phyloP scores from a whole-genome alignment of 2,329 filamentous ascomycete genomes.

The Bipolaris sorokiniana region DNA sequence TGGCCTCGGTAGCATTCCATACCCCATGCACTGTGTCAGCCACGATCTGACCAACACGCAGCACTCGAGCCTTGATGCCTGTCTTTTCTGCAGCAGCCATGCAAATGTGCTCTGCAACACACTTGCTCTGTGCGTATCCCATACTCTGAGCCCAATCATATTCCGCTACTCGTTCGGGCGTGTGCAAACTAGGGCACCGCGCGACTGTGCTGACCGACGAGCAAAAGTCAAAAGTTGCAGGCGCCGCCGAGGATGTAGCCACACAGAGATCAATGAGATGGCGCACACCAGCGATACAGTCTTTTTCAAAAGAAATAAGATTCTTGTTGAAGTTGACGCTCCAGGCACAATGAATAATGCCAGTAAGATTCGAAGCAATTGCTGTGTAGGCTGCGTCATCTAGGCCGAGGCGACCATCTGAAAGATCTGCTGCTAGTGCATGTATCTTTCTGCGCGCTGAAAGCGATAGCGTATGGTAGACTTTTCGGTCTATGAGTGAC shows the following conservation, averaged over 20 bases:
- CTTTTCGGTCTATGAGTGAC: slow-evolving; percentile 47
- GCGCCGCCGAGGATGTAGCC: slow-evolving; percentile 36
- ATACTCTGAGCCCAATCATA: slow-evolving; percentile 55
- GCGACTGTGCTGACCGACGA: slow-evolving; percentile 55
- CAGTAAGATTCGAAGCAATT: slow-evolving; percentile 39
- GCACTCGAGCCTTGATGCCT: slow-evolving; percentile 31
- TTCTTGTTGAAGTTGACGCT: slow-evolving; percentile 63
- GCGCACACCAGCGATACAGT: slow-evolving; percentile 53
- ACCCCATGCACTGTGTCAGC: slow-evolving; percentile 55
- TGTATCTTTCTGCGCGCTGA: slow-evolving; percentile 37
- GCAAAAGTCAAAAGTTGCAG: slow-evolving; percentile 54
- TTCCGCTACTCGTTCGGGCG: slow-evolving; percentile 38
- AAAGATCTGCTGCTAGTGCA: slow-evolving; percentile 50
- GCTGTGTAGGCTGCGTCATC: slow-evolving; percentile 20
- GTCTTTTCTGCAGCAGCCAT: slow-evolving; percentile 22
- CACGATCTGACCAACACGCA: slow-evolving; percentile 54
- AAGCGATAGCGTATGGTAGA: slow-evolving; percentile 41
- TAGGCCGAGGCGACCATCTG: slow-evolving; percentile 51
- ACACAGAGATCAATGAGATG: slow-evolving; percentile 54
- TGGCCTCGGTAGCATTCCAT: slow-evolving; percentile 59
- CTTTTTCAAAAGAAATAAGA: slow-evolving; percentile 57
- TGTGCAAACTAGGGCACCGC: slow-evolving; percentile 40
- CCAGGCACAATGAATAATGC: slow-evolving; percentile 61
- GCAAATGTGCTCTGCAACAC: slow-evolving; percentile 55
- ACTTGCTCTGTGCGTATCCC: slow-evolving; percentile 60